phyloP scores from a whole-genome alignment of 345 rosid genomes.

The Gossypium anomalum region DNA sequence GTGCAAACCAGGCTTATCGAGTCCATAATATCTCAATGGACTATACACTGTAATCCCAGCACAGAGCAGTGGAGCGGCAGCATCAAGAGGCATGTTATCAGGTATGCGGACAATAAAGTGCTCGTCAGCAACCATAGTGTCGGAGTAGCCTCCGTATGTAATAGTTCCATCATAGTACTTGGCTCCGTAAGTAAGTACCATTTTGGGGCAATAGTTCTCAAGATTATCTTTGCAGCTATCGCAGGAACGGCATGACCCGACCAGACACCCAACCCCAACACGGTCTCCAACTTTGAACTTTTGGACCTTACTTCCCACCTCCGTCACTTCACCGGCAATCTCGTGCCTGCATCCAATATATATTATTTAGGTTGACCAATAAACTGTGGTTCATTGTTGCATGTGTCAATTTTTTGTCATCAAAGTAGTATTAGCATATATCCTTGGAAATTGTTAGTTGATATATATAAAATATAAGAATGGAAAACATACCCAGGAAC shows the following conservation, averaged over 20 bases:
- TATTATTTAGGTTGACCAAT: too few relatives aligned
- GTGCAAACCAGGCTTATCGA: slow-evolving; percentile 32
- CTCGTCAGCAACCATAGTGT: slow-evolving; percentile 46
- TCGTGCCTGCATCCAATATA: slow-evolving; percentile 27
- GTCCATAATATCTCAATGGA: slow-evolving; percentile 49
- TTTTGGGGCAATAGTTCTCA: slow-evolving; percentile 49
- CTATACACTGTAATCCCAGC: slow-evolving; percentile 73
- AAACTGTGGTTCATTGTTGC: too few relatives aligned
- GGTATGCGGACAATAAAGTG: slow-evolving; percentile 50
- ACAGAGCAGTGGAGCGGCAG: slow-evolving; percentile 59
- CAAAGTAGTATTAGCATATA: too few relatives aligned
- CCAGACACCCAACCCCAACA: slow-evolving; percentile 53
- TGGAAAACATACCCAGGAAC: slow-evolving; percentile 44
- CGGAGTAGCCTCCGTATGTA: slow-evolving; percentile 57
- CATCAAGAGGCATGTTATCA: slow-evolving; percentile 42
- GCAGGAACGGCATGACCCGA: slow-evolving; percentile 46
- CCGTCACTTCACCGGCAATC: slow-evolving; percentile 50
- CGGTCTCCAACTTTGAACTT: slow-evolving; percentile 50
- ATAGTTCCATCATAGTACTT: slow-evolving; percentile 37
- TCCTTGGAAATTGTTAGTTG: too few relatives aligned
- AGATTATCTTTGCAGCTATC: slow-evolving; percentile 39
- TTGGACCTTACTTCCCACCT: slow-evolving; percentile 44
- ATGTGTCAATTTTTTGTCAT: too few relatives aligned
- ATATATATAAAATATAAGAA: too few relatives aligned
- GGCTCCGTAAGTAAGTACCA: slow-evolving; percentile 29